Evolutionary conservation across 306 rosid genomes (phyloP), one percentile per base, ranked within the genome.

Genomic region (Casuarina equisetifolia): DNA sequence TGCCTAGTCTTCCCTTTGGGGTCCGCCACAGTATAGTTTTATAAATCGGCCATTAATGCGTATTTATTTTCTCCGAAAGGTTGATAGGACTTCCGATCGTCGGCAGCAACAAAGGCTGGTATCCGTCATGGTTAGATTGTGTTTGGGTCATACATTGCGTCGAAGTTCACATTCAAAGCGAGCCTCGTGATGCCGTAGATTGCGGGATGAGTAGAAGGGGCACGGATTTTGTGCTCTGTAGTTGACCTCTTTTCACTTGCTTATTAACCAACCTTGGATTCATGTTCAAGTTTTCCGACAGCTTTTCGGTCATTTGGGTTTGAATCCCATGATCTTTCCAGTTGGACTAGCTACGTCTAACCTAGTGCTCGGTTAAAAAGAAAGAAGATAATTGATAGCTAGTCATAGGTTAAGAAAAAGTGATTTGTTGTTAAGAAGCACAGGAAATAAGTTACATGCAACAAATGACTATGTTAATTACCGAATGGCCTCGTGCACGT

Each of bases 151-250:
- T 44, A 69, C 20, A 17, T 39, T 45, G 73, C 40, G 20, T 44
- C 1, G 3, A 53, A 40, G 50, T 53, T 72, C 64, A 53, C 43
- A 55, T 9, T 53, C 52, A 42, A 73, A 42, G 53, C 42, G 66
- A 55, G 68, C 17, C 15, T 38, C 9, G 40, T 43, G 39, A 42
- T 20, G 32, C 54, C 69, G 53, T 57, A 58, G 43, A 57, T 74
- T 74, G 54, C 77, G 77, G 55, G 25, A 20, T 69, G n/a, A 44
- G 44, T 74, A 5, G 35, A 19, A 43, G 71, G 15, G 40, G 43
- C 62, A 74, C 42, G 11, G 11, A 12, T 55, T 74, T 74, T n/a
- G 36, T 73, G 69, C 49, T 66, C 70, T 40, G 15, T 51, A 51
- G 17, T 4, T 58, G 51, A 3, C 64, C 9, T 58, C 64, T 8